Conservation (phyloP, 1,139 yeast species). For the Hansenula lynferdii region DNA sequence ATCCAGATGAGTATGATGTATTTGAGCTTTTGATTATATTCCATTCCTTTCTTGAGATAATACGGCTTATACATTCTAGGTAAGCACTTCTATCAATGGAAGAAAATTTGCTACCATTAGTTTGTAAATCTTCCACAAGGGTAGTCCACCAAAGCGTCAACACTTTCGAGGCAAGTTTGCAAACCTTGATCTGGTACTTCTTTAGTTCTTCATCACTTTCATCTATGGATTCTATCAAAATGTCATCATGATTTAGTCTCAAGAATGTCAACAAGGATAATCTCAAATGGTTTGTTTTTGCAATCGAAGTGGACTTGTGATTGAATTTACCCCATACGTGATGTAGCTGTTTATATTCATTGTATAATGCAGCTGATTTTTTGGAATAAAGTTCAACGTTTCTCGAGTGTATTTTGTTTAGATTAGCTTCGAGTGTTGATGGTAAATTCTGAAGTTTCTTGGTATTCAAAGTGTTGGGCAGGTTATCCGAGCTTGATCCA, state of each 20-base stretch:
- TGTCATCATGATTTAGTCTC: conserved; percentile 32
- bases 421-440: conserved; percentile 1
- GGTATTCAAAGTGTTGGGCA: conserved; percentile 1
- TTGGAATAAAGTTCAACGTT: background rate
- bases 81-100: conserved; percentile 63
- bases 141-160: conserved; percentile 16
- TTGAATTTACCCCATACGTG: conserved; percentile 35
- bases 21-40: conserved; percentile 20
- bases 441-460: background rate
- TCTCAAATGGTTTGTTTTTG: conserved; percentile 63
- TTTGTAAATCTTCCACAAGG: conserved; percentile 10
- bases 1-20: conserved; percentile 26
- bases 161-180: conserved; percentile 31
- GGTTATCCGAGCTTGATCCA: conserved; percentile 1
- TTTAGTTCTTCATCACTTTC: conserved; percentile 15
- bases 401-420: background rate
- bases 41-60: conserved; percentile 68
- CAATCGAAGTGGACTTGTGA: conserved; percentile 43
- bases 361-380: conserved; percentile 4
- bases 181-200: conserved; percentile 31
- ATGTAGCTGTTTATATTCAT: conserved; percentile 14
- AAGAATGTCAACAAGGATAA: conserved; percentile 64
- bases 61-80: conserved; percentile 66
- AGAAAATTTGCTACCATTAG: conserved; percentile 30
- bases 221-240: conserved; percentile 15